Base-by-base conservation (phyloP, 768 basidiomycete genomes). In the Auricularia cornea region DNA sequence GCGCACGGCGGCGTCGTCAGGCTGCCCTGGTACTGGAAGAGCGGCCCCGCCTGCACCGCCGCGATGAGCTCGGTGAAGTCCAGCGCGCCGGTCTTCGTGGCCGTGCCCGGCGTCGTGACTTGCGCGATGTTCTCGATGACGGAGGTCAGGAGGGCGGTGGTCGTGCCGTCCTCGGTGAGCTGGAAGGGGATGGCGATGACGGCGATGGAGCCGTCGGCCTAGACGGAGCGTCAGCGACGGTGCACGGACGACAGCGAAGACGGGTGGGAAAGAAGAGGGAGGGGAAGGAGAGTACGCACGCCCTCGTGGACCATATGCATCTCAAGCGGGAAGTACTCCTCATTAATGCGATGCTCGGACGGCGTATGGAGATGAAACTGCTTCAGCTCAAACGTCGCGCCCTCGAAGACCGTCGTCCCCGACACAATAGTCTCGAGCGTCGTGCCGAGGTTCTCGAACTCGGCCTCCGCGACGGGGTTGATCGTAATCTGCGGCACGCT, bases 1-100 rank as follows among this genome's bases (percentile, higher is more conserved):
- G 54, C 54, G 30, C 54, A 57, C 30, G 54, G 54, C 54, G 54
- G 54, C 54, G 54, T 57, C 28, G 54, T 57, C 28, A 57, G 54
- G 6, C 26, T 28, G 54, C 54, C 54, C 18, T 20, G 28, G 54
- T 57, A 57, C 54, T 57, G 54, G 54, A 57, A 57, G 26, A 57
- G 54, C 54, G 54, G 54, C 26, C 28, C 30, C 8, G 54, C 30
- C 26, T 26, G 23, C 12, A 57, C 30, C 8, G 26, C 30, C 18
- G 26, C 30, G 54, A 57, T 57, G 28, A 57, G 18, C 30, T 57
- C 54, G 26, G 54, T 26, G 28, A 57, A 57, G 54, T 57, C 54
- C 18, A 57, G 29, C 23, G 54, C 8, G 54, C 54, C 54, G 28
- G 54, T 57, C 11, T 6, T 57, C 12, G 54, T 57, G 4, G 28